A percentile compares a stretch with the other conserved stretches of the same genome.
These are phyloP conservation scores for Parmales sp. DNA, from an alignment of 108 stramenopile genomes.

Conservation along the genomic window DNA sequence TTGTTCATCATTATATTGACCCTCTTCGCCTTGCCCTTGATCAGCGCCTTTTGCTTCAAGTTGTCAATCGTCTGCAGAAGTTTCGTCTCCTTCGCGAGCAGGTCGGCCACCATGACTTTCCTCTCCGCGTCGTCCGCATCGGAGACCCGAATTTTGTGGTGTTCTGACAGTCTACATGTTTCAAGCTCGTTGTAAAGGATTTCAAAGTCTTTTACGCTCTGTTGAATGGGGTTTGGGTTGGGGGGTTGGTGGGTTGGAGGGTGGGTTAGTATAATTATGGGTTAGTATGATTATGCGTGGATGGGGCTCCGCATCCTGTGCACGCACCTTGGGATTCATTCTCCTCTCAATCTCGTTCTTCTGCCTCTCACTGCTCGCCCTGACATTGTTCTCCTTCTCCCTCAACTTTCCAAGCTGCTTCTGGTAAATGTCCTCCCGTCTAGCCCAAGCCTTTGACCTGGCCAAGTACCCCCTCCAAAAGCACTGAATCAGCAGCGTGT, in stretches of 20 bases:
- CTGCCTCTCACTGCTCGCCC: not conserved
- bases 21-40: slow-evolving; percentile 22
- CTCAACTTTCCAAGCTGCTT: slow-evolving; percentile 12
- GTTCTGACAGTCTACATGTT: slow-evolving; percentile 35
- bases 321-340: slow-evolving; percentile 32
- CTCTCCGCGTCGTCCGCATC: not conserved
- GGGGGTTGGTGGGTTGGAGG: no score
- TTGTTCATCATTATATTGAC: slow-evolving; percentile 26
- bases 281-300: no score
- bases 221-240: no score
- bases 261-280: no score
- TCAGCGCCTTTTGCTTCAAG: slow-evolving; percentile 29
- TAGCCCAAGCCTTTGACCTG: slow-evolving; percentile 19
- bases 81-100: slow-evolving; percentile 43
- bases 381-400: slow-evolving; percentile 5
- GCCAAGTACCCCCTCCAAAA: slow-evolving; percentile 45
- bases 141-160: slow-evolving; percentile 14
- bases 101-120: slow-evolving; percentile 16
- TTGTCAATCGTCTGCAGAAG: slow-evolving; percentile 45
- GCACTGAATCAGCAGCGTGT: slow-evolving; percentile 31
- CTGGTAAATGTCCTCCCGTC: slow-evolving; percentile 19
- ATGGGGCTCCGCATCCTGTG: no score
- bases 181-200: slow-evolving; percentile 49
- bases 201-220: slow-evolving; percentile 33
- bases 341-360: slow-evolving; percentile 33